Conservation (phyloP, 2,329 filamentous ascomycete genomes). For the Aspergillus sojae region DNA sequence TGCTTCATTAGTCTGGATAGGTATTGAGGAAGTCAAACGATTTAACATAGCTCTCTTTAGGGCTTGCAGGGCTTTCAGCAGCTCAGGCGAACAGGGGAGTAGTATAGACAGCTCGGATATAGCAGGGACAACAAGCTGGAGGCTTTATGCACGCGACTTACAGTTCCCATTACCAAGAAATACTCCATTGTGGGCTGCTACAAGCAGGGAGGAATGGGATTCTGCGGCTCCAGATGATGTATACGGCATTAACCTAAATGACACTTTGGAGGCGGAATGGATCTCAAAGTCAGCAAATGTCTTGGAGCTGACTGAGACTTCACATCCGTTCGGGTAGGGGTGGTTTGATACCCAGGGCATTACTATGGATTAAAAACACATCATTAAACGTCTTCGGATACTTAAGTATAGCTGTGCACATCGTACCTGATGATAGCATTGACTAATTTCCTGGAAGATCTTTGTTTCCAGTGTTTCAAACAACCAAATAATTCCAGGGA, state of each 20-base stretch:
- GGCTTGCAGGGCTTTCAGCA: constrained; percentile 21
- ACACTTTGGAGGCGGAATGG: constrained; percentile 2
- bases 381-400: too few species aligned
- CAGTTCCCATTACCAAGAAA: constrained; percentile 24
- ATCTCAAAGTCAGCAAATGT: constrained; percentile 8
- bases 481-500: too few species aligned
- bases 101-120: neutral
- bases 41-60: constrained; percentile 30
- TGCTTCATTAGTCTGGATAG: neutral
- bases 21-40: too few species aligned
- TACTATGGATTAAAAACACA: too few species aligned
- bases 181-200: constrained; percentile 17
- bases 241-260: neutral
- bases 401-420: too few species aligned
- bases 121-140: neutral
- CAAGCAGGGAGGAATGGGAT: neutral
- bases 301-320: neutral
- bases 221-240: neutral
- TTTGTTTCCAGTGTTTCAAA: too few species aligned
- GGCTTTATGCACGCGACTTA: constrained; percentile 18
- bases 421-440: too few species aligned
- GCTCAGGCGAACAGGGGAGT: neutral
- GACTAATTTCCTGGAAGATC: too few species aligned
- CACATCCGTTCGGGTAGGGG: neutral
- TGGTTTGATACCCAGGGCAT: too few species aligned